Conservation (phyloP, 805 yeast genomes). For the Ogataea salicorniae region DNA sequence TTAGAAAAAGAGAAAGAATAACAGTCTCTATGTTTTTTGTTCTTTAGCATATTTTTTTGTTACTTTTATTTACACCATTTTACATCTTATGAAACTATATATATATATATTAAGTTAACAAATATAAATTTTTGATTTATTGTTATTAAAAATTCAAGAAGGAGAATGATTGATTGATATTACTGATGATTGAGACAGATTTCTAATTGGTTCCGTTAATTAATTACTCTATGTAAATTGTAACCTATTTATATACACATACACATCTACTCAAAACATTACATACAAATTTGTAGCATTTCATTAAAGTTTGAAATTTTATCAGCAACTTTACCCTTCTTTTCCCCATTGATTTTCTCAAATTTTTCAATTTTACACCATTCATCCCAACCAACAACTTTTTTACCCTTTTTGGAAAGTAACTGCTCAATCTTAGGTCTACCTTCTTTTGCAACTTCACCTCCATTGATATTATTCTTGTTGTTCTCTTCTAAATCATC, state of each 20-base stretch:
- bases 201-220: too few species aligned
- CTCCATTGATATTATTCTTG: too few species aligned
- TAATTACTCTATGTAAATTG: neutral
- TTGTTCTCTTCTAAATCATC: conserved; percentile 36
- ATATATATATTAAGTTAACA: too few species aligned
- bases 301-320: conserved; percentile 46
- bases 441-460: conserved; percentile 23
- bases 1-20: too few species aligned
- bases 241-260: neutral
- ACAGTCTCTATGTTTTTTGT: too few species aligned
- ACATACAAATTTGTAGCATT: conserved; percentile 37
- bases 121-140: too few species aligned
- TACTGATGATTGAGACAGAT: too few species aligned
- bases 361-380: conserved; percentile 56
- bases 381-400: conserved; percentile 53
- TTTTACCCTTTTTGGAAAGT: conserved; percentile 15
- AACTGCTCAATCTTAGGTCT: conserved; percentile 25
- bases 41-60: too few species aligned
- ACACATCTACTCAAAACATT: too few species aligned
- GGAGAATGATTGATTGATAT: too few species aligned
- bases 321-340: conserved; percentile 47
- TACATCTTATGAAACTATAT: neutral
- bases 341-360: conserved; percentile 48
- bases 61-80: too few species aligned
- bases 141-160: too few species aligned